Evolutionary conservation across 768 basidiomycete genomes (phyloP), one percentile per base, ranked within the genome.

Genomic region (Russula olivacea): DNA sequence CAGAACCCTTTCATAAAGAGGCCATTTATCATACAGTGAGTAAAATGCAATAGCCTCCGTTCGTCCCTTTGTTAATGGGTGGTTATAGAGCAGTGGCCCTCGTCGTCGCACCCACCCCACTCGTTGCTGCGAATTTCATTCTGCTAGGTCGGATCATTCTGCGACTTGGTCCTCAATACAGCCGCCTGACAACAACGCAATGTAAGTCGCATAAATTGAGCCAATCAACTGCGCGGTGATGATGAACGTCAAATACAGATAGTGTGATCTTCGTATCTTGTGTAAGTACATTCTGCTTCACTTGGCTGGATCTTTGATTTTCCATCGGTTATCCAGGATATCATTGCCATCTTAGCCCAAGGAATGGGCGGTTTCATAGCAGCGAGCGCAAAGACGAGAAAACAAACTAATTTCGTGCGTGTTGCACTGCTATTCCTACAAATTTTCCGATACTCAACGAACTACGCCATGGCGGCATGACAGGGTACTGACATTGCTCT

Each of bases 111-210:
- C 64, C 66, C n/a, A 66, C 61, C 12, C 58, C 64, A 12, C 43
- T 67, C 15, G 53, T 67, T 21, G 64, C 64, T 6, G 66, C 61
- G n/a, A 66, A 68, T 48, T 68, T 68, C 25, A 43, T 66, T 28
- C 41, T 67, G 2, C 38, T 66, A 9, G 64, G 66, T 17, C 64
- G 64, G n/a, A 53, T 66, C 36, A 66, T 66, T 19, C 38, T 30
- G 11, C 41, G 48, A 10, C 51, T 67, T 10, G 64, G 64, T 15
- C 45, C 50, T 3, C 64, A 58, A 55, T 66, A 62, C 48, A 65
- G 63, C 25, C 60, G 64, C 23, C 57, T 68, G 23, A 56, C 48
- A 23, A 47, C 66, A 7, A 53, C 36, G 10, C 51, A 41, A 50
- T 65, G 64, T 66, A 41, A 38, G 64, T 59, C n/a, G 1, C 41